Percentiles rank a stretch among this genome's conserved stretches.
Conservation (phyloP, 2,329 filamentous ascomycete genomes). For the Paecilomyces fulvus region DNA sequence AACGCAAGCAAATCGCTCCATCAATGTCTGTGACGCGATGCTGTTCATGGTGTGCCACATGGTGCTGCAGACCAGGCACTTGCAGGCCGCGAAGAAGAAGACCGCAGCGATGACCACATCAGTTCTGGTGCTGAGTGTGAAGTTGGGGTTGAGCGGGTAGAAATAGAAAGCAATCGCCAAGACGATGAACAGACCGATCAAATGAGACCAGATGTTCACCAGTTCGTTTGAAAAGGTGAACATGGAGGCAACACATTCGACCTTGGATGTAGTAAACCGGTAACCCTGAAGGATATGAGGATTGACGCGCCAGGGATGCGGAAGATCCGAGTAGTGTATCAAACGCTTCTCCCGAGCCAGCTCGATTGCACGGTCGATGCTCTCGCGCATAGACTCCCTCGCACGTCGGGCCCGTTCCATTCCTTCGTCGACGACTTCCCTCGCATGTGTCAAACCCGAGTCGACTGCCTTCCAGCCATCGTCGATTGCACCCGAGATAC, state of each 20-base stretch:
- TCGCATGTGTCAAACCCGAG: conserved; percentile 64
- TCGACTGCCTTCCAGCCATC: conserved; percentile 74
- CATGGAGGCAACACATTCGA: conserved; percentile 77
- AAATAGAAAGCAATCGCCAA: conserved; percentile 89
- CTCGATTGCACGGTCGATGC: conserved; percentile 68
- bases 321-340: conserved; percentile 82
- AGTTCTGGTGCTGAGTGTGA: conserved; percentile 73
- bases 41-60: conserved; percentile 99
- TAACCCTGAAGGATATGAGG: conserved; percentile 88
- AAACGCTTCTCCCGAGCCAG: conserved; percentile 72
- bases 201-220: conserved; percentile 97
- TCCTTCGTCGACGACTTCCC: conserved; percentile 69
- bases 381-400: conserved; percentile 72
- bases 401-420: conserved; percentile 76
- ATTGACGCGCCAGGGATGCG: conserved; percentile 87
- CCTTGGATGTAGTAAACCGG: conserved; percentile 84
- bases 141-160: conserved; percentile 82
- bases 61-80: conserved; percentile 88
- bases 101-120: conserved; percentile 86
- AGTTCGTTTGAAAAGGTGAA: conserved; percentile 85
- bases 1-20: conserved; percentile 94
- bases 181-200: conserved; percentile 79
- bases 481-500: conserved; percentile 68
- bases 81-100: conserved; percentile 93
- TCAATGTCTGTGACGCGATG: conserved; percentile 77